Evolutionary conservation across 1,139 yeast genomes (phyloP), one percentile per base, ranked within the genome.

Genomic region (Lodderomyces orthopsilosis): DNA sequence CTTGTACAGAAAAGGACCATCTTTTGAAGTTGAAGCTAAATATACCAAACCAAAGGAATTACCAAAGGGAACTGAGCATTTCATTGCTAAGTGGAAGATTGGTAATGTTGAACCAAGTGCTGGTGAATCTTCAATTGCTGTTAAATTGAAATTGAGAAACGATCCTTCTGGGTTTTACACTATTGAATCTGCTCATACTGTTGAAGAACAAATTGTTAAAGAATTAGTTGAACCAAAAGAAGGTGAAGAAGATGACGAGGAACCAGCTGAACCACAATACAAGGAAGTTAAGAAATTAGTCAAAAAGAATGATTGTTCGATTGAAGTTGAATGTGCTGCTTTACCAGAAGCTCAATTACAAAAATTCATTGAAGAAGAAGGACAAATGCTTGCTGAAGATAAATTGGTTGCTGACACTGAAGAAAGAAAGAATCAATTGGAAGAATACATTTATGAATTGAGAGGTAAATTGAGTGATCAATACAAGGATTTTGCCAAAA

Each of bases 361-460:
- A 58, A 68, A 68, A 46, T 77, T 75, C 57, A 75, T 86, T 52
- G 98, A 93, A 77, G 74, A 75, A 68, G 98, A 93, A 76, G 81
- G 82, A 62, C 77, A 86, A 64, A 73, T 93, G 83, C 77, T 81
- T 53, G 80, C 89, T 65, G 91, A 85, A 64, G 99, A 94, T 74
- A 93, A 90, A 76, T 83, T 93, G 58, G 97, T 93, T 55, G 95
- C 95, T 56, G 98, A 93, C 75, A 94, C 98, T 55, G 98, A 93
- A 77, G 98, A 93, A 75, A 89, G 91, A 72, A 93, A 93, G 87
- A 93, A 93, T 68, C 94, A 96, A 55, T 80, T 94, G 52, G 98
- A 93, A 77, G 98, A 93, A 77, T 93, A 93, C 80, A 93, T 94
- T 62, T 93, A 93, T 75, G 95, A 89, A 60, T 83, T 93, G 69